Evolutionary conservation across 306 rosid genomes (phyloP), one percentile per base, ranked within the genome.

Genomic region (Luffa acutangula): DNA sequence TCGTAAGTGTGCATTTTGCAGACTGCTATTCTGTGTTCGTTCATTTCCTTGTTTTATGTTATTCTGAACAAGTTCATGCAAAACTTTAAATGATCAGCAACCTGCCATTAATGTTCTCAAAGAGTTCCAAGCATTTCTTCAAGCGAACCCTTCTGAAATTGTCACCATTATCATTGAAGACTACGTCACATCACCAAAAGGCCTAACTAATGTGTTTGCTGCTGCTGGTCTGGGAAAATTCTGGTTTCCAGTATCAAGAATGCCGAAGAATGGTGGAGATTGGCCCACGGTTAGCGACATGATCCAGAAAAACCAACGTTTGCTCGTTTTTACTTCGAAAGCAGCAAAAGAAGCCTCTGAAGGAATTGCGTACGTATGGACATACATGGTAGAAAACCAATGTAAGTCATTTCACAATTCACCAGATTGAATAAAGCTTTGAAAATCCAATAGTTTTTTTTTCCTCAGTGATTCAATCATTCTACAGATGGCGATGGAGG

Each of bases 341-440:
- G 41, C 85, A 7, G 59, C 89, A 1, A 95, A 95, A 76, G 99
- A 93, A 79, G 85, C 93, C 59, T 83, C 90, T 4, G 97, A 95
- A 85, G 99, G 99, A 64, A 95, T 95, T 58, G 99, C 99, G 59
- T 89, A 95, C 14, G 87, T 93, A 54, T 95, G 99, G 99, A 82
- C 83, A 71, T 95, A 95, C 69, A 64, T 95, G 14, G 94, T 91
- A 6, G 99, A 95, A 87, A 93, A 93, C 87, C 97, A 95, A 86
- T 95, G 99, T 93, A 79, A 90, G 97, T 73, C 33, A 51, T 37
- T 80, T 56, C 81, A 39, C 52, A 78, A 67, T 43, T 20, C 14
- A 49, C 69, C 34, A 57, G 14, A 77, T 9, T 3, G 46, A 41
- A 20, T 17, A 6, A 20, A 58, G 17, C 70, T 10, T 43, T 0